phyloP scores from a whole-genome alignment of 1,284 basidiomycete species.

The Cryptococcus sp. region DNA sequence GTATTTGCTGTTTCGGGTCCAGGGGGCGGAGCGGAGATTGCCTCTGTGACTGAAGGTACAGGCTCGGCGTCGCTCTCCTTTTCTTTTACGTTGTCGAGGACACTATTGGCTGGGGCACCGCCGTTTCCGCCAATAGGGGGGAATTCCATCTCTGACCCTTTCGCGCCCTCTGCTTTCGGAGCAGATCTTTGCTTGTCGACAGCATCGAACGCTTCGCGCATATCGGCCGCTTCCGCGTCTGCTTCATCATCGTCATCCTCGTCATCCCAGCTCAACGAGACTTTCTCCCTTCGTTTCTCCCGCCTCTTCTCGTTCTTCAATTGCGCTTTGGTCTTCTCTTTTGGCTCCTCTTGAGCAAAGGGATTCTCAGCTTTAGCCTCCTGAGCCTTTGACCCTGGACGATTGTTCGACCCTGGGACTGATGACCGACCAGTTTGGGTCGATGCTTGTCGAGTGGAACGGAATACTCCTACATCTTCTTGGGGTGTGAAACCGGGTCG shows the following conservation, averaged over 20 bases:
- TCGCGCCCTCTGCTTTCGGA: not conserved
- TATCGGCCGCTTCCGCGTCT: conserved; percentile 17
- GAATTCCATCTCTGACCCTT: conserved; percentile 8
- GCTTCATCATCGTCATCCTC: conserved; percentile 30
- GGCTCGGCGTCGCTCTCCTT: conserved; percentile 3
- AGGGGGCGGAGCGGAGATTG: conserved; percentile 11
- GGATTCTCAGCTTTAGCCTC: conserved; percentile 30
- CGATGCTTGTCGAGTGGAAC: conserved; percentile 70
- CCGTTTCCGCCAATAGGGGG: conserved; percentile 22
- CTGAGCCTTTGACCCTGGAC: conserved; percentile 17
- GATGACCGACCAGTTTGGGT: conserved; percentile 46
- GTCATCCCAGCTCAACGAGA: conserved; percentile 31
- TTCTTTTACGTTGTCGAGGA: conserved; percentile 4
- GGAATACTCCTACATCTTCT: conserved; percentile 85
- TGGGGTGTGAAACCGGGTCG: conserved; percentile 92
- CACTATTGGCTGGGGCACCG: conserved; percentile 6
- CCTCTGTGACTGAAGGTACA: conserved; percentile 2
- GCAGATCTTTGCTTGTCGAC: conserved; percentile 14
- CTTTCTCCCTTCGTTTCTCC: conserved; percentile 29
- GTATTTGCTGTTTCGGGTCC: conserved; percentile 7
- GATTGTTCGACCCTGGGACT: conserved; percentile 37
- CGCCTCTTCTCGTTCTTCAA: conserved; percentile 71
- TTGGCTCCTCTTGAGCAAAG: conserved; percentile 21
- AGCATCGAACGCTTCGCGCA: conserved; percentile 30
- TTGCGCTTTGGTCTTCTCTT: conserved; percentile 56